phyloP scores from a whole-genome alignment of 805 yeast genomes.

The Wickerhamomyces bovis region DNA sequence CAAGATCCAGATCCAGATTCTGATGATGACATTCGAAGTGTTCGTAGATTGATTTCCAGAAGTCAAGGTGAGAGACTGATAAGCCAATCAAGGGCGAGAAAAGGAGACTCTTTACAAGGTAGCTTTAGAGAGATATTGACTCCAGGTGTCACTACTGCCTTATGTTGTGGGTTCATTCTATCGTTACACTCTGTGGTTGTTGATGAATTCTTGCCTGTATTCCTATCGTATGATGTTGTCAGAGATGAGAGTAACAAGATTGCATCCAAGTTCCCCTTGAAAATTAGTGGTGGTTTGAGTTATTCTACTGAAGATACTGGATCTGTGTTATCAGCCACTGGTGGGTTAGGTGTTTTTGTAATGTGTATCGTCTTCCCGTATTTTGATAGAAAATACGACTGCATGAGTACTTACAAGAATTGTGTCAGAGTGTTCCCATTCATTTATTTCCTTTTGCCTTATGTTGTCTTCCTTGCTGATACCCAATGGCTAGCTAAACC shows the following conservation, averaged over 20 bases:
- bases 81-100: neutral
- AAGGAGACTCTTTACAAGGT: neutral
- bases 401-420: slow-evolving; percentile 38
- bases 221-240: slow-evolving; percentile 15
- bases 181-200: neutral
- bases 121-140: neutral
- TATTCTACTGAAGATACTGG: slow-evolving; percentile 43
- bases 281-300: slow-evolving; percentile 48
- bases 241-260: slow-evolving; percentile 21
- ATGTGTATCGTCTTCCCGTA: slow-evolving; percentile 46
- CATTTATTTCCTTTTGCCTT: slow-evolving; percentile 42
- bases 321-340: slow-evolving; percentile 42
- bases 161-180: neutral
- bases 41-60: neutral
- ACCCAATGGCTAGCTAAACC: slow-evolving; percentile 4
- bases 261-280: slow-evolving; percentile 40
- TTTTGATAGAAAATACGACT: slow-evolving; percentile 41
- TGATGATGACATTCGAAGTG: neutral
- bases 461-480: slow-evolving; percentile 36
- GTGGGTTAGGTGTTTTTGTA: slow-evolving; percentile 45
- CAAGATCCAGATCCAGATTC: neutral
- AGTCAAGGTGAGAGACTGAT: neutral
- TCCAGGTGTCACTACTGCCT: neutral
- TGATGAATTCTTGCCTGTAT: neutral
- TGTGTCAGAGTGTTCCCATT: slow-evolving; percentile 38